Percentiles rank a stretch among this genome's conserved stretches.
Evolutionary conservation across 2,329 filamentous ascomycete species (phyloP).

Genomic region (Exophiala aquamarina): DNA sequence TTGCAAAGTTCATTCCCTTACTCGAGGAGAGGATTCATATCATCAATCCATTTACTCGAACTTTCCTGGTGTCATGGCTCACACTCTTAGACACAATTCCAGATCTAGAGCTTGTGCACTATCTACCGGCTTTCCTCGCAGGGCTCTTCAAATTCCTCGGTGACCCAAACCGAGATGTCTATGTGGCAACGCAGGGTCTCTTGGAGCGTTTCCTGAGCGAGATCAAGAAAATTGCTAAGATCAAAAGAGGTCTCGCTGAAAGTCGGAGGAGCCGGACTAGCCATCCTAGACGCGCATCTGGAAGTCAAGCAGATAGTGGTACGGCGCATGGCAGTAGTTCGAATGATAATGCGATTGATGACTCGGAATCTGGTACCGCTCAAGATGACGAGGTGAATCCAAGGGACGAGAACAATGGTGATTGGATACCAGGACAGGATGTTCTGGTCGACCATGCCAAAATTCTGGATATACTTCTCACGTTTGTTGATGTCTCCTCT

Average conservation of each 20-base stretch:
- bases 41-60: slow-evolving; percentile 89
- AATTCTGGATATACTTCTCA: slow-evolving; percentile 87
- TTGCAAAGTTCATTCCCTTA: slow-evolving; percentile 86
- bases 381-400: slow-evolving; percentile 58
- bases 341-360: slow-evolving; percentile 32
- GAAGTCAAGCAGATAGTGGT: slow-evolving; percentile 34
- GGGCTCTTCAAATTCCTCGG: slow-evolving; percentile 90
- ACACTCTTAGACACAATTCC: slow-evolving; percentile 93
- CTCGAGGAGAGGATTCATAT: slow-evolving; percentile 93
- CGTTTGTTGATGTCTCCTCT: slow-evolving; percentile 66
- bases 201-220: slow-evolving; percentile 88
- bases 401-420: slow-evolving; percentile 70
- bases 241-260: slow-evolving; percentile 89
- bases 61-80: slow-evolving; percentile 95
- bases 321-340: slow-evolving; percentile 17
- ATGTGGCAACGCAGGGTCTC: slow-evolving; percentile 84
- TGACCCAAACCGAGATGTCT: slow-evolving; percentile 89
- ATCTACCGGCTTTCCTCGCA: slow-evolving; percentile 85
- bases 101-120: slow-evolving; percentile 90
- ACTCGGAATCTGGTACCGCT: slow-evolving; percentile 45
- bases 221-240: slow-evolving; percentile 88
- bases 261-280: slow-evolving; percentile 68
- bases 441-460: slow-evolving; percentile 90
- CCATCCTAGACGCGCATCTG: slow-evolving; percentile 15
- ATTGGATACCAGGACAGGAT: slow-evolving; percentile 97